These are phyloP conservation scores for Ophiostoma angusticollis DNA, from an alignment of 2,329 filamentous ascomycete genomes.

Conservation along the genomic window DNA sequence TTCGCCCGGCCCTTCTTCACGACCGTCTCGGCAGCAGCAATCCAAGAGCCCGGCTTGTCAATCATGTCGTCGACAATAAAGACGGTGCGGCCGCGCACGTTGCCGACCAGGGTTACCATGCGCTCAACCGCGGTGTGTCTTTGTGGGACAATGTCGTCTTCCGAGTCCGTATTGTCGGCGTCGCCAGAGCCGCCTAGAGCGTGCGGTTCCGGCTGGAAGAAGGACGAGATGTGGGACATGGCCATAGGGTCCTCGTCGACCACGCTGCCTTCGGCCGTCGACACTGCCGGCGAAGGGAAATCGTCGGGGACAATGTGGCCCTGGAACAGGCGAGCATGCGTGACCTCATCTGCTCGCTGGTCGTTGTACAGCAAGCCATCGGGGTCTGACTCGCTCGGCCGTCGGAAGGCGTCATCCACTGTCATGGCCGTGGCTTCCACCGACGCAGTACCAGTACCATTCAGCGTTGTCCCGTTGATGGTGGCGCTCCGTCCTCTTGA, in stretches of 20 bases:
- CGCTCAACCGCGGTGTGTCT: conserved; percentile 73
- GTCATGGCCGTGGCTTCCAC: background rate
- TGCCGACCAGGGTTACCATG: conserved; percentile 94
- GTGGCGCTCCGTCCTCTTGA: background rate
- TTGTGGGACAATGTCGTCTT: conserved; percentile 61
- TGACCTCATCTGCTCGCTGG: conserved; percentile 75
- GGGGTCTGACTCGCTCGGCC: conserved; percentile 23
- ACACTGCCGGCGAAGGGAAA: conserved; percentile 65
- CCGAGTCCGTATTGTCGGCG: conserved; percentile 69
- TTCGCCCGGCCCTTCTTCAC: conserved; percentile 85
- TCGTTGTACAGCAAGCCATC: conserved; percentile 52
- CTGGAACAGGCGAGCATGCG: conserved; percentile 79
- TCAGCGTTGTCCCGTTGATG: no score
- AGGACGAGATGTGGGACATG: conserved; percentile 66
- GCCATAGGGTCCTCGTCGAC: conserved; percentile 71
- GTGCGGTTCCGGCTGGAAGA: conserved; percentile 56
- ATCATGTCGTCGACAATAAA: conserved; percentile 99
- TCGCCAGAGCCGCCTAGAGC: conserved; percentile 76
- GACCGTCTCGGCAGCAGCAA: conserved; percentile 90
- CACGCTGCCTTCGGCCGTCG: conserved; percentile 51
- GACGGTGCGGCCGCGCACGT: conserved; percentile 77
- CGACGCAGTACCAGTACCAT: no score
- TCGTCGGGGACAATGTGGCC: conserved; percentile 94
- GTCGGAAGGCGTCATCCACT: background rate
- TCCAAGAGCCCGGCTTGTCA: conserved; percentile 93